A percentile compares a stretch with the other conserved stretches of the same genome.
These are phyloP conservation scores for Aegilops longissima DNA, from an alignment of 176 grass and related monocot genomes.

Conservation along the genomic window DNA sequence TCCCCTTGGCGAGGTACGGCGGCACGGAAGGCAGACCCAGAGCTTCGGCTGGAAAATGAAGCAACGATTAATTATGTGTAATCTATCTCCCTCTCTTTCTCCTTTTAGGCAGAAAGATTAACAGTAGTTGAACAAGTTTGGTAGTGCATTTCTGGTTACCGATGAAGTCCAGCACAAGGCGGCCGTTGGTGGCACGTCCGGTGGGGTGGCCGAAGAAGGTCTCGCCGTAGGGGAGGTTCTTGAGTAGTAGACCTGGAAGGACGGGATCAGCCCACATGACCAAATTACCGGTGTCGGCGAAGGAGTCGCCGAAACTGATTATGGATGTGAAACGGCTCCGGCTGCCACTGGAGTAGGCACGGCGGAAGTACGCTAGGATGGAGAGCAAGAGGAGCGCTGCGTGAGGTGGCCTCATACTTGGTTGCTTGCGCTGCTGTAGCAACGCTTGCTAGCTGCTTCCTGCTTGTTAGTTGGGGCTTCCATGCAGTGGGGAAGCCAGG, in stretches of 20 bases:
- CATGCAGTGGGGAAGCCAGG: too few relatives aligned
- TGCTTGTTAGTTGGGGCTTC: background rate
- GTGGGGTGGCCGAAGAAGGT: slow-evolving; percentile 51
- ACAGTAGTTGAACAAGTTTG: background rate
- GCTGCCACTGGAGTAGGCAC: background rate
- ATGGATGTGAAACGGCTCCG: slow-evolving; percentile 33
- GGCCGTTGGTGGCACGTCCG: slow-evolving; percentile 46
- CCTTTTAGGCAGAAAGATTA: too few relatives aligned
- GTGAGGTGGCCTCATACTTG: background rate
- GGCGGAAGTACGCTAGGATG: background rate
- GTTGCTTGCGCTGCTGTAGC: background rate
- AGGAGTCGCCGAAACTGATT: slow-evolving; percentile 51
- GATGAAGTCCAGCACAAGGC: slow-evolving; percentile 49
- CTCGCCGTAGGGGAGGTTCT: slow-evolving; percentile 28
- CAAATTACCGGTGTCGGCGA: slow-evolving; percentile 49
- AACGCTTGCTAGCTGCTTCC: background rate
- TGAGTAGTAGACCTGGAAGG: background rate
- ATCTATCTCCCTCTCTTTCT: too few relatives aligned
- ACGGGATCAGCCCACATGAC: background rate
- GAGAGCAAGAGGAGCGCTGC: background rate
- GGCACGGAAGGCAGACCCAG: slow-evolving; percentile 49
- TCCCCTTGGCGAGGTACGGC: slow-evolving; percentile 10
- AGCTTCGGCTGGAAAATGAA: slow-evolving; percentile 22
- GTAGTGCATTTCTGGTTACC: slow-evolving; percentile 6
- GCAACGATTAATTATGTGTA: too few relatives aligned